Evolutionary conservation across 495 filamentous ascomycete genomes (phyloP), one percentile per base, ranked within the genome.

Genomic region (Collariella sp.): DNA sequence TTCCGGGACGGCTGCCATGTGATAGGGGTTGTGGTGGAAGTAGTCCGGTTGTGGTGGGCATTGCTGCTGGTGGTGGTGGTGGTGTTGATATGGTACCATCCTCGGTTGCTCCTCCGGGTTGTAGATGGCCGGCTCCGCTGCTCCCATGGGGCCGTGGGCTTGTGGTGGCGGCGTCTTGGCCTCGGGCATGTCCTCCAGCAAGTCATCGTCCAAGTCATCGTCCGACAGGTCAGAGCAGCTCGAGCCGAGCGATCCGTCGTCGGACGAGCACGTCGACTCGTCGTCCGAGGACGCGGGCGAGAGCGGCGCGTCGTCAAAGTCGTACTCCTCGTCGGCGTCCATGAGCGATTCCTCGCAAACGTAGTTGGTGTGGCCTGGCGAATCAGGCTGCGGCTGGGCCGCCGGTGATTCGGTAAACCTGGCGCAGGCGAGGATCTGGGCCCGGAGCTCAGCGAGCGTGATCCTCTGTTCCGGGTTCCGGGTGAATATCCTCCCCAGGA

Each of bases 401-500:
- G 68, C 44, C 39, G 68, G 66, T 39, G 67, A 63, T 41, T 74
- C 69, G 58, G 93, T 93, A 66, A 98, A 88, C 56, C 75, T 73
- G 24, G 81, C 76, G 72, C 91, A 97, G 46, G 82, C 74, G 53
- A 85, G 60, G 63, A 98, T 94, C 62, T 86, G 70, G 50, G 77
- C 75, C 65, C 87, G 80, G 31, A 97, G 78, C 71, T 96, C 88
- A 56, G 81, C 75, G 60, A 99, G 83, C 64, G 83, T 83, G 60
- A 96, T 93, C 69, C 93, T 77, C 68, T 89, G 85, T 60, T 80
- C 76, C 47, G 93, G 94, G 71, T 96, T 83, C 68, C 79, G 80
- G 59, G 95, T 89, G 69, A 99, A 99, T 56, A 97, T 86, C 59
- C 86, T 83, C 46, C 83, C 84, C 58, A 99, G 72, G 57, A 97